These are phyloP conservation scores for Diplocarpon mali DNA, from an alignment of 2,329 filamentous ascomycete species.

Conservation along the genomic window DNA sequence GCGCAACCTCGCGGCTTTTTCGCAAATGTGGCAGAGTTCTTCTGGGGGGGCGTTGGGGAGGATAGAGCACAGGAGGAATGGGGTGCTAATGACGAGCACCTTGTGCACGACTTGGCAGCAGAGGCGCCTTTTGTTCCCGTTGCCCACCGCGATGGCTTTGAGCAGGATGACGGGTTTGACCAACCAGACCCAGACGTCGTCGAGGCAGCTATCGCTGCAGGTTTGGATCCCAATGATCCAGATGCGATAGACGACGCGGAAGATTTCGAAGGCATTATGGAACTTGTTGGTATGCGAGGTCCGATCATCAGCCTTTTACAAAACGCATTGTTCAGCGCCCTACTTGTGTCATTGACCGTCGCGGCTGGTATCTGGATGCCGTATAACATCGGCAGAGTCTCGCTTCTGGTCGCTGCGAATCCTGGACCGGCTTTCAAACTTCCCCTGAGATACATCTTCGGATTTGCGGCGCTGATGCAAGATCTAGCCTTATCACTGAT, in stretches of 20 bases:
- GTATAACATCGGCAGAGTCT: conserved; percentile 81
- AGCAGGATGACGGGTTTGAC: conserved; percentile 23
- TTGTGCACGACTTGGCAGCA: conserved; percentile 45
- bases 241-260: conserved; percentile 77
- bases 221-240: conserved; percentile 64
- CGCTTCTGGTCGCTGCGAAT: conserved; percentile 68
- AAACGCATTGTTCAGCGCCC: conserved; percentile 87
- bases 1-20: conserved; percentile 30
- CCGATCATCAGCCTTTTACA: conserved; percentile 83
- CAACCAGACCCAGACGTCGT: conserved; percentile 46
- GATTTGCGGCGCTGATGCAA: conserved; percentile 66
- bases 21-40: conserved; percentile 43
- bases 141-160: conserved; percentile 16
- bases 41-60: conserved; percentile 46
- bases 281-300: conserved; percentile 92
- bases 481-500: conserved; percentile 59
- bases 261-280: conserved; percentile 91
- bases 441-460: conserved; percentile 61
- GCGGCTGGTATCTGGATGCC: conserved; percentile 80
- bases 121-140: conserved; percentile 50
- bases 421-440: conserved; percentile 59
- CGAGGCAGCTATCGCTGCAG: conserved; percentile 54
- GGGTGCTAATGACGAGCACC: conserved; percentile 44
- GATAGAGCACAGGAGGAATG: conserved; percentile 31
- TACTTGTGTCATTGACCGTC: conserved; percentile 80